Base-by-base conservation (phyloP, 129 eudicot genomes). In the Dittrichia graveolens region DNA sequence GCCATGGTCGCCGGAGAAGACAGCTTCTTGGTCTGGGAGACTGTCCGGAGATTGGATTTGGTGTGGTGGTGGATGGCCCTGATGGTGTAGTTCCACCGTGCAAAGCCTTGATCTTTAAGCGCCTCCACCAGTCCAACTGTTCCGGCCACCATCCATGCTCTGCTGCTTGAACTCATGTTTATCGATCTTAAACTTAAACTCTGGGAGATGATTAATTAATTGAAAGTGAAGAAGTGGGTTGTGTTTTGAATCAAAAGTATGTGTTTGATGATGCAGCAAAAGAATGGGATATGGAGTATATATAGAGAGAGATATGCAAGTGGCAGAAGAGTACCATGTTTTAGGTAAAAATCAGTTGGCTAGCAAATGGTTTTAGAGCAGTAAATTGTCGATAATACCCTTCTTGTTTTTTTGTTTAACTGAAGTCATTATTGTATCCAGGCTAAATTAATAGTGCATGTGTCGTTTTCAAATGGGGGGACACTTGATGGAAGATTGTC, bases 31-130 rank as follows among this genome's bases (percentile, higher is more conserved):
- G 79, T 41, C 67, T 64, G 87, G 11, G 87, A 59, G 7, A 55
- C 57, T 31, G 86, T 66, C 39, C 82, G 76, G 69, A 81, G 73
- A 16, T 81, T 81, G 59, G 61, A 71, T 61, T 83, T 86, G 64
- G 76, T 74, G 60, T 82, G 80, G 8, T 82, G 86, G 34, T 84
- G 89, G 2, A 84, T 6, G 16, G 79, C 40, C 54, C 84, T 74
- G 13, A 84, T 56, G 67, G 93, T 71, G 71, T 82, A 66, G 52
- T 87, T 87, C 93, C 93, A 87, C 39, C 87, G 79, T 45, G 85
- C 77, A 52, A 84, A 79, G 2, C 87, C 90, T 42, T 86, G 91
- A 71, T 86, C 91, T 59, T 83, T 86, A 5, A 86, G 55, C 13
- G 87, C 93, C 58, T 82, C 84, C 31, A 78, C 86, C 43, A 78